Percentiles rank a stretch among this genome's conserved stretches.
phyloP scores from a whole-genome alignment of 768 basidiomycete genomes.

The Leccinum pellstonianum region DNA sequence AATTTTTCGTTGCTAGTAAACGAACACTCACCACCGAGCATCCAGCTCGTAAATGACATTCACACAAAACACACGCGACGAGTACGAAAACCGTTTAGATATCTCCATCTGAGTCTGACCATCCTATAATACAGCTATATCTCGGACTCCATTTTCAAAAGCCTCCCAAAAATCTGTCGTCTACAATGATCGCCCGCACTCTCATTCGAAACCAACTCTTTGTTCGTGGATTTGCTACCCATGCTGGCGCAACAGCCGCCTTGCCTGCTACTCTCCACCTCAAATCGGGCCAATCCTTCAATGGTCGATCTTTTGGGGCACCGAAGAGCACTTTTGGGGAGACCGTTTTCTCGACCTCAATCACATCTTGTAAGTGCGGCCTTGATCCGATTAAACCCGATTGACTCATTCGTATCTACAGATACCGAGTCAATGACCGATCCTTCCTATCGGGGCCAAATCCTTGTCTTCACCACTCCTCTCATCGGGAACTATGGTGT shows the following conservation, averaged over 20 bases:
- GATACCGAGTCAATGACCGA: conserved; percentile 99
- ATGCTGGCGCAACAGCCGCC: conserved; percentile 46
- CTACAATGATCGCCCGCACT: conserved; percentile 57
- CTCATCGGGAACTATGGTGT: conserved; percentile 99
- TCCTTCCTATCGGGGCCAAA: conserved; percentile 96
- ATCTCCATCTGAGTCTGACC: conserved; percentile 21
- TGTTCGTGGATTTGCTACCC: conserved; percentile 65
- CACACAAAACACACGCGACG: conserved; percentile 87
- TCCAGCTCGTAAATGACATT: conserved; percentile 65
- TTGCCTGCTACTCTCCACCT: conserved; percentile 86
- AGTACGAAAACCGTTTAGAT: conserved; percentile 46
- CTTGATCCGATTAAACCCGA: conserved; percentile 6
- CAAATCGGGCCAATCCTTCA: conserved; percentile 91
- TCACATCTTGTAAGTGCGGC: conserved; percentile 82
- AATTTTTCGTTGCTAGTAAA: background rate
- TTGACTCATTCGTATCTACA: conserved; percentile 34
- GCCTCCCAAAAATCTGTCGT: conserved; percentile 27
- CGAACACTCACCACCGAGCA: conserved; percentile 16
- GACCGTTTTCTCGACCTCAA: conserved; percentile 98
- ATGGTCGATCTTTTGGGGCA: conserved; percentile 86
- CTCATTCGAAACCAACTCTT: conserved; percentile 49
- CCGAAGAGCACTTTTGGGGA: conserved; percentile 88
- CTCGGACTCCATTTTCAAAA: conserved; percentile 54
- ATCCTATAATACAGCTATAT: conserved; percentile 58
- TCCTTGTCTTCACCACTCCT: conserved; percentile 97